Conservation (phyloP, 176 grass and related monocot genomes). For the Aegilops sharonensis region DNA sequence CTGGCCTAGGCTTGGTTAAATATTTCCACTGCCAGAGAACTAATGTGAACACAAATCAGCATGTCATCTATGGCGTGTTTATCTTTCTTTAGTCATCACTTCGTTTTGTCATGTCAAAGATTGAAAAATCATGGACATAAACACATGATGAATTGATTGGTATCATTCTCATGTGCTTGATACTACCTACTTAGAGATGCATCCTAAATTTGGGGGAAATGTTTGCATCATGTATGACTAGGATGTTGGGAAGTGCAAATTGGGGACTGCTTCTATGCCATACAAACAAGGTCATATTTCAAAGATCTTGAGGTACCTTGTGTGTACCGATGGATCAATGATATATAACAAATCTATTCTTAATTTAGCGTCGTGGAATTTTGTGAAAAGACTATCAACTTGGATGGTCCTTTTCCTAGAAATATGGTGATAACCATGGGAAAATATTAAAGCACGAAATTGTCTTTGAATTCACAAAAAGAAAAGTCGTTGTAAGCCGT, state of each 20-base stretch:
- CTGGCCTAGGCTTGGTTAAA: not conserved
- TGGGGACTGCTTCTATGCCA: not conserved
- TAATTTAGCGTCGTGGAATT: not conserved
- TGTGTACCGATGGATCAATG: not conserved
- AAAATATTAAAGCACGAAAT: not conserved
- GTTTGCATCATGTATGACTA: slow-evolving; percentile 20
- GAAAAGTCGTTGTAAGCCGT: slow-evolving; percentile 10
- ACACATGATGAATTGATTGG: slow-evolving; percentile 2
- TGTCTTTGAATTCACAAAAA: slow-evolving; percentile 1
- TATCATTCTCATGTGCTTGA: slow-evolving; percentile 25
- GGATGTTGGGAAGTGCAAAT: slow-evolving; percentile 20
- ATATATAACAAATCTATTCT: not conserved
- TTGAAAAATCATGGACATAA: slow-evolving; percentile 18
- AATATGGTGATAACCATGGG: not conserved
- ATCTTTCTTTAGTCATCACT: not conserved
- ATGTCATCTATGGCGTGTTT: not conserved
- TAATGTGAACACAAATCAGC: not conserved
- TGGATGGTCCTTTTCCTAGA: not conserved
- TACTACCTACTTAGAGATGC: not conserved
- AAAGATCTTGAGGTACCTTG: not conserved
- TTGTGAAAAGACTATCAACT: not conserved
- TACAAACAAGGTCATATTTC: not conserved
- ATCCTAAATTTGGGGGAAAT: not conserved
- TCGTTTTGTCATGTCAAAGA: not conserved
- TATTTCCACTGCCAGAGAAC: not conserved